Evolutionary conservation across 1,284 basidiomycete species (phyloP).

Genomic region (Papiliotrema laurentii): DNA sequence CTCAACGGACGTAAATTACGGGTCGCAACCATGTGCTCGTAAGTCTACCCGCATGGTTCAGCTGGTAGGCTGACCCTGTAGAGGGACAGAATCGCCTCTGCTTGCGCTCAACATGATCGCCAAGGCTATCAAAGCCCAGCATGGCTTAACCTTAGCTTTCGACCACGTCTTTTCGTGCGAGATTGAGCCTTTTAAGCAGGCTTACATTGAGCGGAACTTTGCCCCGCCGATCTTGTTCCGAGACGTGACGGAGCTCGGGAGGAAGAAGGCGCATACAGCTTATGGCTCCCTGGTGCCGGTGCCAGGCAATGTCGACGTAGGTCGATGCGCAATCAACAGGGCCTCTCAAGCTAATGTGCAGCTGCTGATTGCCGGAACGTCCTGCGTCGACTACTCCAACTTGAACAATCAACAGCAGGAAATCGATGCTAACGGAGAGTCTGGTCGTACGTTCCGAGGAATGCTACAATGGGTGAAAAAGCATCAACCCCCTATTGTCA

Average conservation of each 20-base stretch:
- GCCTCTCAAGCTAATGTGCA: slow-evolving; percentile 8
- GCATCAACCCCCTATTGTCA: slow-evolving; percentile 81
- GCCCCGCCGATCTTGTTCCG: slow-evolving; percentile 74
- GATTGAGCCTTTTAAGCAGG: slow-evolving; percentile 97
- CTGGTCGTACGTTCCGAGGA: slow-evolving; percentile 79
- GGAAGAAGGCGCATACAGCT: slow-evolving; percentile 75
- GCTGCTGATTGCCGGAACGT: slow-evolving; percentile 84
- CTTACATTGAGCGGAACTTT: slow-evolving; percentile 95
- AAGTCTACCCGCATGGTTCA: slow-evolving; percentile 9
- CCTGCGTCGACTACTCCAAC: slow-evolving; percentile 93
- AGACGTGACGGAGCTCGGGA: slow-evolving; percentile 87
- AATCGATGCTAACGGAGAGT: slow-evolving; percentile 81
- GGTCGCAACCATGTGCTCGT: slow-evolving; percentile 88
- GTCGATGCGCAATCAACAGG: neutral
- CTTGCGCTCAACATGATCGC: slow-evolving; percentile 81
- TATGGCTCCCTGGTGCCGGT: slow-evolving; percentile 82
- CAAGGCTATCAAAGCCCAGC: slow-evolving; percentile 66
- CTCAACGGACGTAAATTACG: slow-evolving; percentile 78
- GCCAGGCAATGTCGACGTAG: slow-evolving; percentile 77
- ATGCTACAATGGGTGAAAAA: slow-evolving; percentile 91
- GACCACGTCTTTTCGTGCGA: slow-evolving; percentile 97
- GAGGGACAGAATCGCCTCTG: slow-evolving; percentile 89
- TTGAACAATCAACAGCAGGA: slow-evolving; percentile 90
- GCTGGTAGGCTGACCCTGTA: slow-evolving; percentile 40
- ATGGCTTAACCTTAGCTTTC: slow-evolving; percentile 62